Base-by-base conservation (phyloP, 345 rosid genomes). In the Erodium maritimum region DNA sequence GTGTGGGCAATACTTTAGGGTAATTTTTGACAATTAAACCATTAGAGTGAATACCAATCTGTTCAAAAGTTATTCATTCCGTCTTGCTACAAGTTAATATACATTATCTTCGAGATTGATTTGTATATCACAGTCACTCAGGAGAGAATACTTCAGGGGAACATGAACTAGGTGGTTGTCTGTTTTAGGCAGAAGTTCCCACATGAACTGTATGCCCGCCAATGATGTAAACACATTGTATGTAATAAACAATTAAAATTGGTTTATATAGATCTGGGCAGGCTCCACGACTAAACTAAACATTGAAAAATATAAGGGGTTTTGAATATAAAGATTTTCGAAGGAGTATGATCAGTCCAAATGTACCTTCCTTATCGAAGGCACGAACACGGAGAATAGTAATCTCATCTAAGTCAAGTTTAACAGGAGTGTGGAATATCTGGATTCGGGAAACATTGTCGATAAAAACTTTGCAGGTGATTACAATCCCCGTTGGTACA, bases 381-480 rank as follows among this genome's bases (percentile, higher is more conserved):
- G 95, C 97, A n/a, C 86, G 96, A 33, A 81, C 91, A 34, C 83
- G 88, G 2, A 88, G 96, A 59, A 90, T 91, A 65, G 97, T 86
- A 57, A 91, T 90, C 17, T 96, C 97, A 63, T 91, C 97, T 63
- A 91, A 82, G 71, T 91, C 95, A 64, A 91, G 91, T 75, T 91
- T 91, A 54, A 91, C 64, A 45, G 97, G 88, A 62, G 77, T 88
- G 60, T 91, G 97, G 73, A 88, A 91, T 65, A 91, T 91, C 81
- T 84, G 95, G 50, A 91, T 82, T 74, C 96, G 78, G 21, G 91
- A 84, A 70, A 91, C 78, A 53, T 70, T 88, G 72, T 91, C 97
- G 67, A 91, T 86, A 57, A 91, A 91, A 57, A 91, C 96, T 69
- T 88, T 91, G 85, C 98, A 91, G 53, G 95, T 96, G 71, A 91